phyloP scores from a whole-genome alignment of 1,284 basidiomycete species.

The Ustilago tritici region DNA sequence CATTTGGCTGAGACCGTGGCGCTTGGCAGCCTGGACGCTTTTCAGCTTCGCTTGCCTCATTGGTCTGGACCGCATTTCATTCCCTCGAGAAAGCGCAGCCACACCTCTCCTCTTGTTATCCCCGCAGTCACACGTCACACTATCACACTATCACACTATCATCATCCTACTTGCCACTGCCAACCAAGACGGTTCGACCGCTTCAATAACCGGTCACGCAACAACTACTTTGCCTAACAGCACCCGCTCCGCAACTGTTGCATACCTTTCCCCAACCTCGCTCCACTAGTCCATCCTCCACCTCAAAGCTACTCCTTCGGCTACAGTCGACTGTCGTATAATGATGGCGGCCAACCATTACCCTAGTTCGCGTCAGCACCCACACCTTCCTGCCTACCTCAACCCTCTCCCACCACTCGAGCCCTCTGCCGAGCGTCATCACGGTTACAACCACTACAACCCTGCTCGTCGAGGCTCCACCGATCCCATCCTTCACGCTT shows the following conservation, averaged over 20 bases:
- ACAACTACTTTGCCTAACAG: background rate
- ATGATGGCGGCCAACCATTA: conserved; percentile 57
- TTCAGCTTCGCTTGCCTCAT: too few species aligned
- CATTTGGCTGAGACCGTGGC: background rate
- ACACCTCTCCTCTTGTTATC: too few species aligned
- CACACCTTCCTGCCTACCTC: conserved; percentile 50
- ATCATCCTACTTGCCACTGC: too few species aligned
- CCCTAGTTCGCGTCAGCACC: conserved; percentile 47
- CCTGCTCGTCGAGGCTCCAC: conserved; percentile 49
- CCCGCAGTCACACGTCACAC: background rate
- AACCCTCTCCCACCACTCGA: conserved; percentile 54
- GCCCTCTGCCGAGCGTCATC: conserved; percentile 49
- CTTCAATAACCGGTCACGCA: background rate
- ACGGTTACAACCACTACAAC: conserved; percentile 33
- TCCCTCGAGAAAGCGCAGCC: background rate
- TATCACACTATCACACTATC: too few species aligned
- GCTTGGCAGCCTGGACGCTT: background rate
- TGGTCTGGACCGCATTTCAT: conserved; percentile 4
- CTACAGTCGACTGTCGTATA: conserved; percentile 6
- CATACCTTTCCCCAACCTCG: background rate
- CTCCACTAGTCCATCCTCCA: background rate
- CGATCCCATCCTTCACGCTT: conserved; percentile 56
- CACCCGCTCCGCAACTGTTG: background rate
- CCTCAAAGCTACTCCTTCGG: background rate
- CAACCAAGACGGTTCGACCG: too few species aligned